phyloP scores from a whole-genome alignment of 345 rosid genomes.

The Hibiscus tridactylites region DNA sequence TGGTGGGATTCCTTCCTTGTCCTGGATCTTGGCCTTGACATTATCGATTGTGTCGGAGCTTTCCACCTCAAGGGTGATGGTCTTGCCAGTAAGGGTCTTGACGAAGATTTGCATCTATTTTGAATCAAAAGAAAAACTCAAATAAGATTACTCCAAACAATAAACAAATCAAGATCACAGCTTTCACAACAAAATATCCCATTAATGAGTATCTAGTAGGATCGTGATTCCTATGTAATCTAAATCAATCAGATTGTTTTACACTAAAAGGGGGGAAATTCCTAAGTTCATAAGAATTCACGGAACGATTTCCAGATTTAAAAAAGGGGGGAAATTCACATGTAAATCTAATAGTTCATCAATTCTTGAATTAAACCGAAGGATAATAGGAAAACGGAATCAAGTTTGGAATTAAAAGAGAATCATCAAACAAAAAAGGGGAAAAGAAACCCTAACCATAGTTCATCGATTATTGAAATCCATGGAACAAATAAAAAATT shows the following conservation, averaged over 20 bases:
- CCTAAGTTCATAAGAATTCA: too few relatives aligned
- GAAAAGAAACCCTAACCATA: background rate
- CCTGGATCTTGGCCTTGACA: background rate
- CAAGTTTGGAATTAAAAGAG: background rate
- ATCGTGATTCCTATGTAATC: background rate
- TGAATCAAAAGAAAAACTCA: background rate
- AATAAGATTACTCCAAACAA: background rate
- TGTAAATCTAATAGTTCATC: too few relatives aligned
- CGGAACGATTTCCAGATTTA: too few relatives aligned
- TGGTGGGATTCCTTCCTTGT: background rate
- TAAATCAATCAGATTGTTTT: background rate
- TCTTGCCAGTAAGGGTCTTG: constrained; percentile 10
- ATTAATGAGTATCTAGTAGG: background rate
- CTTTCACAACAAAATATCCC: background rate
- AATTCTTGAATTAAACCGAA: too few relatives aligned
- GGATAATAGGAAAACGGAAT: too few relatives aligned
- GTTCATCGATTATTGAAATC: background rate
- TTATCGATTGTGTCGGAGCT: background rate
- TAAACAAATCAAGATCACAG: background rate
- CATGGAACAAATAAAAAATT: background rate
- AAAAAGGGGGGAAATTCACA: too few relatives aligned
- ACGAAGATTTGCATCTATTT: constrained; percentile 13
- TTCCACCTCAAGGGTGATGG: constrained; percentile 1
- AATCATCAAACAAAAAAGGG: background rate
- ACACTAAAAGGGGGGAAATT: too few relatives aligned